These are phyloP conservation scores for Apocynum venetum DNA, from an alignment of 257 asterid genomes.

Conservation along the genomic window DNA sequence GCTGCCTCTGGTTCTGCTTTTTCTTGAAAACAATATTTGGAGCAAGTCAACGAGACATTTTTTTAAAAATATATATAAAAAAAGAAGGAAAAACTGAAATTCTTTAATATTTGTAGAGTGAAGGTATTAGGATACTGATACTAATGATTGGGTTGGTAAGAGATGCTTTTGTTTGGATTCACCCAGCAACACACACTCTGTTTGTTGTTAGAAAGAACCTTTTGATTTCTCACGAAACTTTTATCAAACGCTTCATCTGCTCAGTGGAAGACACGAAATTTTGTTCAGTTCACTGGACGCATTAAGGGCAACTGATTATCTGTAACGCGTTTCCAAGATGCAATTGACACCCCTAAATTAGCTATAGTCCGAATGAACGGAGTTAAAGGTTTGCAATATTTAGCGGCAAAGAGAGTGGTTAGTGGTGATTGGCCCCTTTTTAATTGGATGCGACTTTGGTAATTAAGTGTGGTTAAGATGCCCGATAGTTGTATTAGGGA, in stretches of 20 bases:
- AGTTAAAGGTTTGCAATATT: too few species aligned
- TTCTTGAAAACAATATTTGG: not conserved
- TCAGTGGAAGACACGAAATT: conserved; percentile 39
- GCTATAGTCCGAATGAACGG: not conserved
- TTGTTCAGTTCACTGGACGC: not conserved
- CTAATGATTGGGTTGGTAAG: conserved; percentile 53
- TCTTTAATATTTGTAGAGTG: not conserved
- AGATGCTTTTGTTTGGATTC: conserved; percentile 29
- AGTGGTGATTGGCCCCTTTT: too few species aligned
- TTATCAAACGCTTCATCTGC: not conserved
- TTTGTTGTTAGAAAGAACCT: conserved; percentile 33
- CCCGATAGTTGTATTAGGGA: too few species aligned
- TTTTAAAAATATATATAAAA: not conserved
- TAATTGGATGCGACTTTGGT: not conserved
- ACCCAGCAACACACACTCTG: conserved; percentile 22
- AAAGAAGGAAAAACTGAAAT: not conserved
- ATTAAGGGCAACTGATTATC: conserved; percentile 19
- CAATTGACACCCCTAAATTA: not conserved
- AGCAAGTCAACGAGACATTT: not conserved
- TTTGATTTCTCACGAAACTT: conserved; percentile 6
- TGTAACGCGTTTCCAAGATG: conserved; percentile 34
- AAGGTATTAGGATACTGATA: not conserved
- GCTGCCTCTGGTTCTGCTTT: not conserved
- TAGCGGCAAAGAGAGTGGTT: too few species aligned
- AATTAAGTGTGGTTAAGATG: too few species aligned